Evolutionary conservation across 2,329 filamentous ascomycete species (phyloP), one percentile per base, ranked within the genome.

Genomic region (Colletotrichum limetticola): DNA sequence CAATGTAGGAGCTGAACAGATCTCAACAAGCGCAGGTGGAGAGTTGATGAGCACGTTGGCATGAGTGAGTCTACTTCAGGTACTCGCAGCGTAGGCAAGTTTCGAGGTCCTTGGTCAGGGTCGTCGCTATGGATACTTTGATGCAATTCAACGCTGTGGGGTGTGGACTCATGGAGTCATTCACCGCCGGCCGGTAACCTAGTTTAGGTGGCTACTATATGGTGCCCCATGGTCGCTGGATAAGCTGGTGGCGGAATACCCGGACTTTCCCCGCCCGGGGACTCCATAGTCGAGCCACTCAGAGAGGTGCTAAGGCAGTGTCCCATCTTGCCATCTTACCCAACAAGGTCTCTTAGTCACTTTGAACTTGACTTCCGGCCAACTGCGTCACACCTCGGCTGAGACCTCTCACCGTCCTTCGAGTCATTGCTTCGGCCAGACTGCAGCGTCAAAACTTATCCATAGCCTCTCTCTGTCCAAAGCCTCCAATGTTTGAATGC

Each of bases 321-420:
- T 35, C 46, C 46, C 37, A 42, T 42, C 37, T 42, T 42, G 16
- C 16, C 37, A 42, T 42, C 37, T 42, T 42, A 42, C 37, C 37
- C 14, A 42, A 1, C 37, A 19, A 8, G 37, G 37, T 42, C 19
- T 8, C 14, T 42, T 58, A 19, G 19, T 28, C 30, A 12, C 57
- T 49, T 30, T 24, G 30, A 53, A 28, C 60, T 63, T 22, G 24
- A 46, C 57, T n/a, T 35, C 42, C 53, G 26, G 53, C 69, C 53
- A 57, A 63, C 71, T 71, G 71, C 66, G 60, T 73, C 71, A 71
- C 71, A 71, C 35, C 32, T 66, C 37, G 35, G 49, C 60, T 52
- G 71, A 71, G 67, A 71, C 61, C 14, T 69, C 52, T 30, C 14
- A 61, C 66, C 24, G 24, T 56, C 59, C n/a, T 69, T 72, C 32